Conservation (phyloP, 2,329 filamentous ascomycete genomes). For the Ophiocordyceps unilateralis region DNA sequence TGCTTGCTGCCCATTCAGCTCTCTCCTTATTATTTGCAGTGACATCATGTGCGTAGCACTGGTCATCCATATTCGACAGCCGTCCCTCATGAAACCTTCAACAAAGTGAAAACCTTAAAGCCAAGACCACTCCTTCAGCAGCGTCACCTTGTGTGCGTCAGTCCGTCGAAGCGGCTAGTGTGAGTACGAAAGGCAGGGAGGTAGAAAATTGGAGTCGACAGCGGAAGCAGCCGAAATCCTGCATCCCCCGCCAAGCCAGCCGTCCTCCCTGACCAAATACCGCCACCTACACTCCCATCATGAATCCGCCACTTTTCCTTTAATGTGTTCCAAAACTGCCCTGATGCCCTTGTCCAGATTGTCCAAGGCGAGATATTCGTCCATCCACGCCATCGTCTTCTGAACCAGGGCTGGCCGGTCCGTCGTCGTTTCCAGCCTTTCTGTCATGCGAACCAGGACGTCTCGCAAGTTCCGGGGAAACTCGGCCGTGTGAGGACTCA, state of each 20-base stretch:
- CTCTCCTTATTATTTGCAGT: too few species aligned
- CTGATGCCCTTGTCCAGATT: conserved; percentile 38
- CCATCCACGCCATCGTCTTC: conserved; percentile 37
- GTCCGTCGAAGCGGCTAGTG: background rate
- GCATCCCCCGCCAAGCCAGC: background rate
- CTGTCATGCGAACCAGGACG: conserved; percentile 45
- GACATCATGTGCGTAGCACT: too few species aligned
- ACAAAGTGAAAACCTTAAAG: background rate
- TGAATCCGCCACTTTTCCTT: conserved; percentile 11
- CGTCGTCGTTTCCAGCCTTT: conserved; percentile 23
- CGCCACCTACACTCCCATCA: too few species aligned
- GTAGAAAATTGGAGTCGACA: background rate
- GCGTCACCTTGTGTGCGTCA: background rate
- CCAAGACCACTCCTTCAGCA: background rate
- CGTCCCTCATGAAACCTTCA: too few species aligned
- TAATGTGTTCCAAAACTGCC: conserved; percentile 36
- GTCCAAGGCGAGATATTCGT: conserved; percentile 28
- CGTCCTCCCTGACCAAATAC: background rate
- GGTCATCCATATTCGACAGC: too few species aligned
- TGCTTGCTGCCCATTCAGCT: too few species aligned
- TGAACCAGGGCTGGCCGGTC: conserved; percentile 26
- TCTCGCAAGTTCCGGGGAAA: conserved; percentile 58
- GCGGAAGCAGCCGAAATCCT: background rate
- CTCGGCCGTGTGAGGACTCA: conserved; percentile 43
- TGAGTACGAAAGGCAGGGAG: too few species aligned